Percentiles rank a stretch among this genome's conserved stretches.
phyloP scores from a whole-genome alignment of 768 basidiomycete species.

The Panaeolus papilionaceus region DNA sequence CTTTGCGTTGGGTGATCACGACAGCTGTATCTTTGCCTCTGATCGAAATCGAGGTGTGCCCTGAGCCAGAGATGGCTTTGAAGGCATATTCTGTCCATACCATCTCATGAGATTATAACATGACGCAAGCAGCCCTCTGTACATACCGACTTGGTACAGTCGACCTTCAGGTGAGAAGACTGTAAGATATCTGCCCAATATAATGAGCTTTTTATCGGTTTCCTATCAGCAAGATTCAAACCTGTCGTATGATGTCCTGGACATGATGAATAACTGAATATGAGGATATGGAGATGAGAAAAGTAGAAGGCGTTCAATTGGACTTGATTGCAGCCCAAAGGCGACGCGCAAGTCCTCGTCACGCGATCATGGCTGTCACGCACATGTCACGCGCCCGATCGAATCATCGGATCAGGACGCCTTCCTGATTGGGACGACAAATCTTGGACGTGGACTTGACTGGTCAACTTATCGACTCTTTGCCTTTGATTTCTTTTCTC shows the following conservation, averaged over 20 bases:
- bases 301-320: constrained; percentile 26
- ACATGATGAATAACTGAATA: constrained; percentile 60
- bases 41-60: constrained; percentile 92
- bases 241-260: constrained; percentile 95
- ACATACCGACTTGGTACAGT: constrained; percentile 96
- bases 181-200: constrained; percentile 81
- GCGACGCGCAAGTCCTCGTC: constrained; percentile 64
- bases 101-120: constrained; percentile 16
- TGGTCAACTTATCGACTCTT: constrained; percentile 12
- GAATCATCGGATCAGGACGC: constrained; percentile 16
- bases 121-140: constrained; percentile 14
- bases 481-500: not conserved
- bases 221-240: constrained; percentile 29
- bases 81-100: constrained; percentile 88
- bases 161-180: constrained; percentile 98
- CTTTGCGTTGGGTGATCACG: constrained; percentile 98
- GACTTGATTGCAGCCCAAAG: constrained; percentile 21
- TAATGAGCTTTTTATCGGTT: not conserved
- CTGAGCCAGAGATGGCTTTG: constrained; percentile 98
- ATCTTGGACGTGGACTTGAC: constrained; percentile 20
- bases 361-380: constrained; percentile 40
- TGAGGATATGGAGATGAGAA: constrained; percentile 24
- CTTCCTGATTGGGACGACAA: constrained; percentile 14
- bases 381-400: constrained; percentile 31
- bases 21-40: constrained; percentile 95